These are phyloP conservation scores for Trichoderma arundinaceum DNA, from an alignment of 2,329 filamentous ascomycete species.

Conservation along the genomic window DNA sequence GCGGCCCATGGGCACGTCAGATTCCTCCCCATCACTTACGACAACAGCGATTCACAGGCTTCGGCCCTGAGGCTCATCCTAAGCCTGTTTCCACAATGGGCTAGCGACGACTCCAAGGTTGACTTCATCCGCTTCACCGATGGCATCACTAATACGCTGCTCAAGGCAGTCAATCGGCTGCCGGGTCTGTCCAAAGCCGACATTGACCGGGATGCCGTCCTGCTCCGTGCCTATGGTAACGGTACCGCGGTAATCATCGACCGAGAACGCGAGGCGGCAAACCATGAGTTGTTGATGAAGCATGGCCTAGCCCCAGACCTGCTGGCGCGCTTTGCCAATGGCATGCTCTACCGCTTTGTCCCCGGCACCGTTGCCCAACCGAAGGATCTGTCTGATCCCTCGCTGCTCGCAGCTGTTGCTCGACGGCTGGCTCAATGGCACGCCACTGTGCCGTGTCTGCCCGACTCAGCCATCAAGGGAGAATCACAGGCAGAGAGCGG, in stretches of 20 bases:
- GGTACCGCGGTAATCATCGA: conserved; percentile 96
- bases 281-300: conserved; percentile 85
- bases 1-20: conserved; percentile 55
- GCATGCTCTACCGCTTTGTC: conserved; percentile 92
- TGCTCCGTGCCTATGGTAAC: conserved; percentile 92
- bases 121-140: conserved; percentile 93
- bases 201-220: conserved; percentile 81
- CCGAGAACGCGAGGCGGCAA: conserved; percentile 79
- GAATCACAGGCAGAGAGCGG: conserved; percentile 43
- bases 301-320: conserved; percentile 84
- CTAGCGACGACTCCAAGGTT: conserved; percentile 71
- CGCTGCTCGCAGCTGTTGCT: conserved; percentile 83
- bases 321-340: conserved; percentile 91
- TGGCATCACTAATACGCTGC: conserved; percentile 93
- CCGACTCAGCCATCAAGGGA: conserved; percentile 39
- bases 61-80: conserved; percentile 82
- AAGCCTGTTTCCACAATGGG: conserved; percentile 83
- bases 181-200: conserved; percentile 71
- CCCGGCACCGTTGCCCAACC: conserved; percentile 80
- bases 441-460: conserved; percentile 68
- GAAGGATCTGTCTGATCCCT: conserved; percentile 75
- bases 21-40: conserved; percentile 78
- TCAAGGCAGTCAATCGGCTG: conserved; percentile 75
- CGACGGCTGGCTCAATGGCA: conserved; percentile 91
- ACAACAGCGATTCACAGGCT: conserved; percentile 74